Evolutionary conservation across 2,329 filamentous ascomycete genomes (phyloP).

Genomic region (Colletotrichum acutatum): DNA sequence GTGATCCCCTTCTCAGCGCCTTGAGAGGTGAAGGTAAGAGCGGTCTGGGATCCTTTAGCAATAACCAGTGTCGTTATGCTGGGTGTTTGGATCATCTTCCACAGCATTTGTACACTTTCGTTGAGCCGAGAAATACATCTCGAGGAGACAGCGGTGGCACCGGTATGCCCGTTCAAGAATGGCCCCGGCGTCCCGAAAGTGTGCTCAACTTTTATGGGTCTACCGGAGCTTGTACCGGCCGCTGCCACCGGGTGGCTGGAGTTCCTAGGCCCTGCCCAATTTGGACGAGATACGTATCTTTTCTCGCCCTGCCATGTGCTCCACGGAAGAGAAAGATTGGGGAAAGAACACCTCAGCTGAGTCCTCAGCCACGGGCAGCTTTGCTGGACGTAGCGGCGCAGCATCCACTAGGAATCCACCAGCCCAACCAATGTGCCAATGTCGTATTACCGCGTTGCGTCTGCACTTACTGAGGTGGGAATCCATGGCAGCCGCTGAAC

Average conservation of each 20-base stretch:
- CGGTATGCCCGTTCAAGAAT: no score
- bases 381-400: conserved; percentile 35
- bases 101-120: no score
- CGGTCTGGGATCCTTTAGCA: no score
- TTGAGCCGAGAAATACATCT: no score
- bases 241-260: conserved; percentile 27
- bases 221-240: conserved; percentile 7
- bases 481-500: conserved; percentile 28
- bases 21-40: no score
- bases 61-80: no score
- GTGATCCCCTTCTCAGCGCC: no score
- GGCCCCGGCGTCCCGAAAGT: conserved; percentile 15
- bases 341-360: conserved; percentile 28
- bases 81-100: no score
- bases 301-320: background rate
- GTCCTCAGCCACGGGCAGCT: conserved; percentile 37
- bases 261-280: background rate
- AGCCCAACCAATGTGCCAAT: conserved; percentile 31
- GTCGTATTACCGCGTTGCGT: conserved; percentile 25
- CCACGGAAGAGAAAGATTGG: conserved; percentile 23
- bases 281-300: conserved; percentile 6
- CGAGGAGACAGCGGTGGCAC: no score
- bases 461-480: conserved; percentile 1
- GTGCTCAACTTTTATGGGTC: conserved; percentile 4
- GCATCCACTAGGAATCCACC: conserved; percentile 34